Evolutionary conservation across 345 rosid species (phyloP), one percentile per base, ranked within the genome.

Genomic region (Cardiospermum halicacabum): DNA sequence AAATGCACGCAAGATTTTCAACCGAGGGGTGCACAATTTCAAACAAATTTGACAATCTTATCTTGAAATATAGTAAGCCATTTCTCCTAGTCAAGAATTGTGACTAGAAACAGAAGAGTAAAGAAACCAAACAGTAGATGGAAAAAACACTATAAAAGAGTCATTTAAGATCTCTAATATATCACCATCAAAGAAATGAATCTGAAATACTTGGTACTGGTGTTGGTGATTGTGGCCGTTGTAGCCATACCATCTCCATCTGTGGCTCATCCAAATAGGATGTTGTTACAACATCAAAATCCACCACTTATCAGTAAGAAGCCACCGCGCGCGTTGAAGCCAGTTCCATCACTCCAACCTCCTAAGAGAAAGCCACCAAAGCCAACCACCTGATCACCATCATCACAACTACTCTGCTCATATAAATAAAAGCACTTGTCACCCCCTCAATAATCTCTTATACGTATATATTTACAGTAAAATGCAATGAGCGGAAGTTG

Each of bases 181-280:
- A 12, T 18, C 7, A 53, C 30, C 19, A 58, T 47, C 51, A 18
- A 25, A 1, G 64, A 36, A 25, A 76, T 74, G 84, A 55, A 68
- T 47, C 51, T 56, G 27, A 16, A 57, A 15, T 32, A 58, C 64
- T 65, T 65, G 58, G 34, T 72, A 48, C n/a, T 63, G 16, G 32
- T 74, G 59, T 40, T 80, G 40, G 55, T 47, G 43, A 39, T 76
- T 10, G 78, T 65, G 32, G 59, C 63, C 13, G 69, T 66, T 53
- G 43, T 66, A 27, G 19, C 71, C 31, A 58, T 75, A 53, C 69
- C n/a, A n/a, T n/a, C n/a, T n/a, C n/a, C n/a, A n/a, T n/a, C n/a
- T n/a, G n/a, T n/a, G n/a, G n/a, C n/a, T n/a, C n/a, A n/a, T n/a
- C 43, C 43, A 39, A 39, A 39, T 9, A 9, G 10, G 1, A 3